Base-by-base conservation (phyloP, 345 rosid genomes). In the Sonneratia alba region DNA sequence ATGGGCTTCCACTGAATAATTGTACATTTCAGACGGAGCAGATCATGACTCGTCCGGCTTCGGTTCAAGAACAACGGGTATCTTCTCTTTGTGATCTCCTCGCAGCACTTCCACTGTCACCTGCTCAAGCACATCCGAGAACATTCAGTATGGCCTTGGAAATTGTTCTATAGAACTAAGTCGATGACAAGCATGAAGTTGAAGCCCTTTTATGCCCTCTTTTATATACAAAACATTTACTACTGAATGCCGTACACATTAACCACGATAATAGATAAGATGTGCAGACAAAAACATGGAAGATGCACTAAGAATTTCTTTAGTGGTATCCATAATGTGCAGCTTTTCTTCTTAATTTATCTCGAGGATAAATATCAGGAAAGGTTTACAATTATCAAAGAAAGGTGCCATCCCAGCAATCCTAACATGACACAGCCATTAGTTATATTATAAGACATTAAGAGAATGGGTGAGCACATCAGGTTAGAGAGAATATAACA, bases 61-160 rank as follows among this genome's bases (percentile, higher is more conserved):
- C 36, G 98, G 90, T 83, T 94, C 97, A 24, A 94, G 97, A 65
- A 55, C 72, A 62, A 94, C 93, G 1, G 96, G 85, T 71, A 94
- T 88, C 81, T 90, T 89, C 83, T 94, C 98, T 81, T 91, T 90
- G 69, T 85, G 98, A 79, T 94, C 97, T 5, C 97, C 97, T 3
- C 97, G 91, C 75, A 94, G 78, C 51, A 94, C 97, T 84, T 91
- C 97, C 74, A 94, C 92, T 1, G 69, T 83, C 75, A 91, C 90
- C 97, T 94, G 81, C 51, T 59, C 4, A 75, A 76, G 75, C 76
- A 61, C 3, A 22, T 24, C 14, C 27, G 13, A 67, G 36, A 24
- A 43, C 36, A 42, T 67, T 40, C 66, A 62, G 38, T 62, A 12
- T 0, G 19, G 9, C 18, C 69, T 66, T 21, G 49, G 47, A 37